A percentile compares a stretch with the other conserved stretches of the same genome.
Conservation (phyloP, 805 yeast species). For the Zygoascus bituminiphila region DNA sequence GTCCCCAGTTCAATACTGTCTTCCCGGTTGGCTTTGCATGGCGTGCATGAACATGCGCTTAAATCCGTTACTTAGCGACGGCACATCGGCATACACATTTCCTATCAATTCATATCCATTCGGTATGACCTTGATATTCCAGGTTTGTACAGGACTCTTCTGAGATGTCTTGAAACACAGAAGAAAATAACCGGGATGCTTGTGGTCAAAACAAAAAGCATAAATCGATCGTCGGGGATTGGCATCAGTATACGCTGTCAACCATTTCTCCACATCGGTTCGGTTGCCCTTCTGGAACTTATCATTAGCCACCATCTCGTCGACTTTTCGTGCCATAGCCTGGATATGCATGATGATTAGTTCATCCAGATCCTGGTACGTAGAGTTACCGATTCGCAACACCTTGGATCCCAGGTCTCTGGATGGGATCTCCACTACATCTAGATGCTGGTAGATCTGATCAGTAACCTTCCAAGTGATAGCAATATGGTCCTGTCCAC, state of each 20-base stretch:
- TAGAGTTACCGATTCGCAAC: conserved; percentile 56
- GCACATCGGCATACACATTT: conserved; percentile 83
- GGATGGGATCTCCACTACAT: conserved; percentile 66
- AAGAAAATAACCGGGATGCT: conserved; percentile 88
- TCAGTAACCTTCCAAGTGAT: conserved; percentile 96
- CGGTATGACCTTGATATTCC: conserved; percentile 89
- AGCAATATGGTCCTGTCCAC: conserved; percentile 80
- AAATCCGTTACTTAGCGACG: conserved; percentile 87
- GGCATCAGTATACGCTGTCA: conserved; percentile 82
- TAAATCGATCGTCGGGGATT: conserved; percentile 86
- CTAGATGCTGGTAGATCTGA: conserved; percentile 83
- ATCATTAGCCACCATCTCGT: conserved; percentile 77
- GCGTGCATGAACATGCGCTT: conserved; percentile 42
- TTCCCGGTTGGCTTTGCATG: conserved; percentile 2
- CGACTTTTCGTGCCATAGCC: conserved; percentile 72
- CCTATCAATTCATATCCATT: conserved; percentile 75
- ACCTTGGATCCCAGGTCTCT: conserved; percentile 52
- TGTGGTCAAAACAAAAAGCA: conserved; percentile 83
- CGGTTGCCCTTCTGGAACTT: conserved; percentile 78
- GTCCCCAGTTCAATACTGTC: not conserved
- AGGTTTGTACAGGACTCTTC: conserved; percentile 46
- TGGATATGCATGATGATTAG: conserved; percentile 80
- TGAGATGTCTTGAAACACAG: conserved; percentile 71
- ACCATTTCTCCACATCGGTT: conserved; percentile 75
- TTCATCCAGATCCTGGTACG: conserved; percentile 86